Base-by-base conservation (phyloP, 1,284 basidiomycete genomes). In the Veloporphyrellus conicus region DNA sequence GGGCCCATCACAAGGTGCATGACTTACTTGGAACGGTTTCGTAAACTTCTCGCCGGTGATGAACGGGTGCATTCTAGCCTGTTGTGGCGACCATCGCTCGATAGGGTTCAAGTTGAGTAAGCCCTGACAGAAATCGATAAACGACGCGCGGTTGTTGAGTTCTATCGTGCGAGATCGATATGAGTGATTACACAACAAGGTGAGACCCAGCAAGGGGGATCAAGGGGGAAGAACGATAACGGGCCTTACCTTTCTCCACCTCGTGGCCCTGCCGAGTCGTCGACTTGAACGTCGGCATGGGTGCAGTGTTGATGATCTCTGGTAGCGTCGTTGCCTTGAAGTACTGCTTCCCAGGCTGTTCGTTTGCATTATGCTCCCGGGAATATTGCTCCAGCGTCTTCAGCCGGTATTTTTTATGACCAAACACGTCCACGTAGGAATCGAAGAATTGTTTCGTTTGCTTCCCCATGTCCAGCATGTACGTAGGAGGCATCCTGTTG, bases 311-410 rank as follows among this genome's bases (percentile, higher is more conserved):
- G 68, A 99, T 89, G 61, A 99, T 96, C 52, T 99, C 95, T 5
- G 90, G 92, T 41, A 99, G 71, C 18, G 91, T 88, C 15, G 84
- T 92, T 20, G 93, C 92, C 67, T 93, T 93, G 77, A 99, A 99
- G 69, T 99, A 99, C 68, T 97, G 93, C 68, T 99, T 98, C 59
- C 92, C 93, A 0, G 94, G 93, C 66, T 96, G 93, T 67, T 99
- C 95, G 57, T 93, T 88, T 9, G 89, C 88, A 53, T 90, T 90
- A 69, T 96, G 93, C 68, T 99, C 95, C 40, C 87, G 80, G 7
- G 91, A 90, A 66, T 98, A 99, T 68, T 98, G 93, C 53, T 98
- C 94, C 55, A 98, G 72, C 44, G 81, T 81, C 74, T 99, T 99
- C 61, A 99, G 71, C 45, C 85, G 80, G 70, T 89, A 95, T 62